Evolutionary conservation across 331 rosid genomes (phyloP).

Genomic region (Arachis monticola): DNA sequence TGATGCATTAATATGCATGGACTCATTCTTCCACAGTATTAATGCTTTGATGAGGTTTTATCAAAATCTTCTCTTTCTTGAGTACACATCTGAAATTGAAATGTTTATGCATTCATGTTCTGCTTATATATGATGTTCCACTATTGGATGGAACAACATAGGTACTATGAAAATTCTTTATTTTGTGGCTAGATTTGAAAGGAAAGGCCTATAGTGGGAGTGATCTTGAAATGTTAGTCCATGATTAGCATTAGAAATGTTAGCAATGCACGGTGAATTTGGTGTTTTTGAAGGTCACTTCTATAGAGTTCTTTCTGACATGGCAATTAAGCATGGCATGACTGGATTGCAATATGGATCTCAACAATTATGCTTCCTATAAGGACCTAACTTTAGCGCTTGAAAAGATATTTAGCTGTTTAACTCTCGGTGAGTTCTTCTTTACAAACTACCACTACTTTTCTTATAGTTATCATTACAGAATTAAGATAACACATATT

Average conservation of each 20-base stretch:
- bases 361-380: no score
- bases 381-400: no score
- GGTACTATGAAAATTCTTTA: background rate
- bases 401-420: no score
- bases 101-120: constrained; percentile 21
- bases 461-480: no score
- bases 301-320: background rate
- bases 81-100: constrained; percentile 14
- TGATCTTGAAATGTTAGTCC: constrained; percentile 27
- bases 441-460: no score
- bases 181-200: constrained; percentile 14
- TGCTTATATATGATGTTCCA: no score
- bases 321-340: constrained; percentile 2
- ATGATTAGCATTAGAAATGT: background rate
- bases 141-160: no score
- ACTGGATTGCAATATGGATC: background rate
- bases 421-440: no score
- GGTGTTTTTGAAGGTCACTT: constrained; percentile 8
- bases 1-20: constrained; percentile 34
- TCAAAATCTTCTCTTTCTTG: constrained; percentile 26
- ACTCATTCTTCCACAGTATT: background rate
- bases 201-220: constrained; percentile 6
- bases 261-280: background rate
- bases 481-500: no score
- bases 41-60: constrained; percentile 2